Percentiles rank a stretch among this genome's conserved stretches.
These are phyloP conservation scores for Colletotrichum nymphaeae DNA, from an alignment of 2,329 filamentous ascomycete species.

Conservation along the genomic window DNA sequence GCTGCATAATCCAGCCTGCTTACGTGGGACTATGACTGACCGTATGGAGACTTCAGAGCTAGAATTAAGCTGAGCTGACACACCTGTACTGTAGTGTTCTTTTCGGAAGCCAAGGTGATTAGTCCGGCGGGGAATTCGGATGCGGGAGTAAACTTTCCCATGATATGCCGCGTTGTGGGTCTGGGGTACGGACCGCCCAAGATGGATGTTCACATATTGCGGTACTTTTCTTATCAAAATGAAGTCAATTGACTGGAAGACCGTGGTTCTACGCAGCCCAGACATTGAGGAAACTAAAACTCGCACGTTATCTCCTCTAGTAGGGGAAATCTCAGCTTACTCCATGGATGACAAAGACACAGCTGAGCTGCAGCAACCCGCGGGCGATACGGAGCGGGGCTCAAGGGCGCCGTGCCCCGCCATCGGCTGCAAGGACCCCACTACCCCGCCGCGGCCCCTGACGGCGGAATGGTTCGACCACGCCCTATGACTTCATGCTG, in stretches of 20 bases:
- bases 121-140: not conserved
- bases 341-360: not conserved
- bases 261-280: fast-evolving
- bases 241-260: too few relatives aligned
- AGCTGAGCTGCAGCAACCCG: not conserved
- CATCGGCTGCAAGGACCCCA: slow-evolving; percentile 12
- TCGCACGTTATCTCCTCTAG: too few relatives aligned
- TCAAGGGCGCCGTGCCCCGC: slow-evolving; percentile 23
- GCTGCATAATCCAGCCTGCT: not conserved
- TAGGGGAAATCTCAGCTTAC: too few relatives aligned
- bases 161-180: not conserved
- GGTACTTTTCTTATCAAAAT: not conserved
- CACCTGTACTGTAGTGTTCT: not conserved
- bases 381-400: not conserved
- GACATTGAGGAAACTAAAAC: too few relatives aligned
- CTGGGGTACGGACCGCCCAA: not conserved
- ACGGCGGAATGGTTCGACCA: slow-evolving; percentile 1
- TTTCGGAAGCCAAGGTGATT: not conserved
- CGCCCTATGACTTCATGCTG: slow-evolving; percentile 28
- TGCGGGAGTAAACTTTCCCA: not conserved
- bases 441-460: slow-evolving; percentile 26
- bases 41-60: not conserved
- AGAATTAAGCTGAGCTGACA: not conserved
- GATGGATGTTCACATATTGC: not conserved
- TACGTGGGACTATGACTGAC: not conserved